Percentiles rank a stretch among this genome's conserved stretches.
These are phyloP conservation scores for Jimgerdemannia flammicorona DNA, from an alignment of 192 early-diverging fungal genomes.

Conservation along the genomic window DNA sequence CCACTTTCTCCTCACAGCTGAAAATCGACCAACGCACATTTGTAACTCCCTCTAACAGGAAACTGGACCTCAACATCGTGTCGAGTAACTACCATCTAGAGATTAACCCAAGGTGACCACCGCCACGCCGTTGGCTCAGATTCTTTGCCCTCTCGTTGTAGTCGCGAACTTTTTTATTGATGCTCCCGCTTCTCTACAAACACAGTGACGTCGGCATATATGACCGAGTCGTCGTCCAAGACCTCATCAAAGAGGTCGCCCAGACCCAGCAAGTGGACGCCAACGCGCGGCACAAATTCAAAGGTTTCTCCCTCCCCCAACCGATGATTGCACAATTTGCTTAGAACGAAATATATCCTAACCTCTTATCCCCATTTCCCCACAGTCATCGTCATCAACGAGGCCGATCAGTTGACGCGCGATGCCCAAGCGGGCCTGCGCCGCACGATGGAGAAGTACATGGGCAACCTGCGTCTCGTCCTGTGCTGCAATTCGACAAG, in stretches of 20 bases:
- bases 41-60: conserved; percentile 78
- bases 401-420: conserved; percentile 83
- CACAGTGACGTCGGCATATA: conserved; percentile 90
- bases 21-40: conserved; percentile 88
- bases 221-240: conserved; percentile 90
- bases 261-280: conserved; percentile 92
- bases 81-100: conserved; percentile 97
- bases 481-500: conserved; percentile 86
- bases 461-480: conserved; percentile 87
- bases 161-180: neutral
- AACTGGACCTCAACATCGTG: conserved; percentile 83
- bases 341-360: conserved; percentile 4
- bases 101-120: conserved; percentile 80
- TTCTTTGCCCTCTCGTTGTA: neutral
- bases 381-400: conserved; percentile 88
- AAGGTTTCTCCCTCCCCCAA: conserved; percentile 46
- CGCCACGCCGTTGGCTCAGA: neutral
- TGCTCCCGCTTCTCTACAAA: conserved; percentile 1
- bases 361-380: neutral
- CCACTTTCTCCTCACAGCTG: conserved; percentile 45
- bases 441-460: conserved; percentile 99
- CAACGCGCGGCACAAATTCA: conserved; percentile 78
- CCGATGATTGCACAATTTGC: neutral
- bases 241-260: conserved; percentile 95
- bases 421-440: conserved; percentile 95